Evolutionary conservation across 768 basidiomycete species (phyloP), one percentile per base, ranked within the genome.

Genomic region (Calocybe gangraenosa): DNA sequence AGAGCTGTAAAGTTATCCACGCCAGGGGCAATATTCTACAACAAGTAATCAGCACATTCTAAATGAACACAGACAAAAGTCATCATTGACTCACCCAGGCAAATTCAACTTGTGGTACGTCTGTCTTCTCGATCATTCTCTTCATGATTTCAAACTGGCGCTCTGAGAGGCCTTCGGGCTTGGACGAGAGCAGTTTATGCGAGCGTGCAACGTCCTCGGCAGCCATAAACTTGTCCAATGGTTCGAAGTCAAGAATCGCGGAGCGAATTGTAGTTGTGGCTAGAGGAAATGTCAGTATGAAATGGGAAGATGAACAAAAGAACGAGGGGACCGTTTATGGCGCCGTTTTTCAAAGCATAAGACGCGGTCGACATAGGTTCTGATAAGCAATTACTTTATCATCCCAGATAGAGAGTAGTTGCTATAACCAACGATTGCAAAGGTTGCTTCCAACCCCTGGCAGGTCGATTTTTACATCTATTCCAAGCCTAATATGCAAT

Each of bases 381-480:
- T 52, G n/a, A n/a, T 5, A 9, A 13, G 19, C 19, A 10, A 32
- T 11, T 15, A 13, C 22, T 18, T 6, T 5, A 22, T 19, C 23
- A n/a, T 18, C 2, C n/a, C n/a, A n/a, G n/a, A 30, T 37, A n/a
- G 22, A 13, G 39, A 7, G 23, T 15, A 17, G 17, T 41, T 13
- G 19, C 21, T 15, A 28, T 28, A 19, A 10, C 47, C 28, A 9
- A 38, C 51, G 51, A 20, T 52, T 52, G 33, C 51, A 48, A 7
- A 52, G 36, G 20, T 52, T 52, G 8, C 35, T 32, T 13, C 51
- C 51, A 15, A 52, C 51, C 14, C 51, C 51, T 28, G 43, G 51
- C 7, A 52, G 40, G 25, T 48, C 35, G 9, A 52, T 34, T 31
- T 30, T 28, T 7, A 47, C 36, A 10, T 45, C 31, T 9, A 52